Evolutionary conservation across 2,329 filamentous ascomycete species (phyloP), one percentile per base, ranked within the genome.

Genomic region (Pseudocercospora vitis): DNA sequence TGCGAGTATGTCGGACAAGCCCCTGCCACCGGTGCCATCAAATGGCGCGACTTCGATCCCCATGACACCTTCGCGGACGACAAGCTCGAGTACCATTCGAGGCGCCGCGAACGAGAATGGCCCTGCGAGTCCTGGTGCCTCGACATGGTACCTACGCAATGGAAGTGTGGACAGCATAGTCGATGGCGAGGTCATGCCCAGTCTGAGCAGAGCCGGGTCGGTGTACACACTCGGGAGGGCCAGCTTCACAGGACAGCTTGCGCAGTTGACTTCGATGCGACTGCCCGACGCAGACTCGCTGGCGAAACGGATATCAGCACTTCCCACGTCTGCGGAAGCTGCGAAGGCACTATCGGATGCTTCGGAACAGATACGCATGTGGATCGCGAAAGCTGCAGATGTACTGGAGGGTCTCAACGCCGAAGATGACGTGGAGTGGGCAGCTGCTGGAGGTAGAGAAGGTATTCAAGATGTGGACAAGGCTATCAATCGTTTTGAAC

Each of bases 381-480:
- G 94, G 94, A 96, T 96, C 67, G 82, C 82, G 59, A 96, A 96
- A 71, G 92, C 92, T 0, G 87, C 87, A 0, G 90, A 95, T 65
- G 91, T 97, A 26, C 84, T 99, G 49, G 82, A 83, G 50, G 91
- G 91, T 4, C 77, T 99, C 35, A 91, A 97, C 70, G 91, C 91
- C 49, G 92, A 97, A 59, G 94, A 97, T 70, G 94, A 99, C 68
- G 91, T 97, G 12, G 92, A 97, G 71, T 99, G 94, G 94, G 91
- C 83, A 7, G 82, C 94, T 2, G 92, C 91, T 1, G 94, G 90
- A 48, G 94, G 94, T 2, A 80, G 87, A 57, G 88, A 92, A 71
- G 89, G 89, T 2, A 77, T 92, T 29, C 85, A 85, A 47, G 82
- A 83, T 50, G 81, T 85, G 2, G 81, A 86, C 59, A 76, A 76